Evolutionary conservation across 768 basidiomycete genomes (phyloP).

Genomic region (Gloeostereum incarnatum): DNA sequence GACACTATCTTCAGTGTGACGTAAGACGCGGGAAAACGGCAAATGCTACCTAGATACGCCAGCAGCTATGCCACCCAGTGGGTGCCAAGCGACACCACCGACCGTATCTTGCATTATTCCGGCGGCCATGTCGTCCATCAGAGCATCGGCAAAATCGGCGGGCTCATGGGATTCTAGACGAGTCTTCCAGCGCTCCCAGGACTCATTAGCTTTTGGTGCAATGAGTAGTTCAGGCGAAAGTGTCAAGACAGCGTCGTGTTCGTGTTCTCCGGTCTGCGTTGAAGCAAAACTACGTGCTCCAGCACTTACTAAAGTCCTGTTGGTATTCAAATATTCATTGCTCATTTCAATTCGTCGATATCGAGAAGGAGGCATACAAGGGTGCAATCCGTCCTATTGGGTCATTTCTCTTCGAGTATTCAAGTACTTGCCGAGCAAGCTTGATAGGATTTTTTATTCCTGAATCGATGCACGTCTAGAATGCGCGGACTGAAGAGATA

Average conservation of each 20-base stretch:
- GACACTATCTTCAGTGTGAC: background rate
- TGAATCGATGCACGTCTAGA: constrained; percentile 11
- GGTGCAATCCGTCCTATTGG: constrained; percentile 62
- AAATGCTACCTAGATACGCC: constrained; percentile 66
- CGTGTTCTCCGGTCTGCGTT: too few relatives aligned
- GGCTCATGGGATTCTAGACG: constrained; percentile 20
- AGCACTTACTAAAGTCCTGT: constrained; percentile 48
- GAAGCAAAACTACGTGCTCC: constrained; percentile 55
- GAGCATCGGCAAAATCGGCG: constrained; percentile 1
- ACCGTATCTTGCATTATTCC: constrained; percentile 70
- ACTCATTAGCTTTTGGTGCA: constrained; percentile 32
- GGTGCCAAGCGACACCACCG: constrained; percentile 59
- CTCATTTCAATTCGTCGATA: too few relatives aligned
- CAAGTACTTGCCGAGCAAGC: constrained; percentile 48
- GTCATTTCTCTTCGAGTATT: constrained; percentile 36
- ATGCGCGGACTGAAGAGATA: background rate
- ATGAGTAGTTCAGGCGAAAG: constrained; percentile 35
- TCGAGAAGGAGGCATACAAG: constrained; percentile 30
- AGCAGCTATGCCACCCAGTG: constrained; percentile 39
- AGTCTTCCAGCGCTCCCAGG: constrained; percentile 57
- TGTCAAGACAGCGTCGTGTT: constrained; percentile 5
- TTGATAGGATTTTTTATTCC: constrained; percentile 66
- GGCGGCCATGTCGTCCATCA: constrained; percentile 9
- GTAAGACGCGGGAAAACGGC: constrained; percentile 1
- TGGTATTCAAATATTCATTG: too few relatives aligned